Base-by-base conservation (phyloP, 2,329 filamentous ascomycete genomes). In the Zelopaecilomyces penicillatus region DNA sequence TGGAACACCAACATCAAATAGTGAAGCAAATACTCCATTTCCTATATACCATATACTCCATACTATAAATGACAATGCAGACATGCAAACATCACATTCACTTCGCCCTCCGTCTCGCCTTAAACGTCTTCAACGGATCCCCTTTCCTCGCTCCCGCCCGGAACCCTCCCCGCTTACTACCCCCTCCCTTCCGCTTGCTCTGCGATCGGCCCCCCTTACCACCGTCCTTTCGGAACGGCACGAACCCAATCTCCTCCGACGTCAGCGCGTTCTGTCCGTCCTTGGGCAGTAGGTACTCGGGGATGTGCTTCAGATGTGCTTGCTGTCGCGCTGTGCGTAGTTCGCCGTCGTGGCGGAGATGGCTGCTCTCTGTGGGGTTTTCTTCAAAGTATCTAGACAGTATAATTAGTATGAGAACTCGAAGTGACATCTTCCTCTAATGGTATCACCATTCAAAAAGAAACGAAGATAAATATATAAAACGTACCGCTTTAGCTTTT, bases 111-210 rank as follows among this genome's bases (percentile, higher is more conserved):
- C 70, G 64, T 54, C 75, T 69, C 27, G 77, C 78, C 63, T 87
- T 95, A 64, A 96, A 93, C 6, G 85, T 90, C 72, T 91, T 94
- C 59, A 96, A 69, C 5, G 91, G 90, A 70, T 97, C 88, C 42
- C 78, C 69, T 65, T 83, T 91, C 57, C 81, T 78, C n/a, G 73
- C 70, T 35, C 69, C 73, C 31, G 67, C 67, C 61, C 76, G 80
- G 49, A 67, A 65, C 32, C 58, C 61, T 45, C 61, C 47, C 27
- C 55, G 47, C 48, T 56, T 52, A 41, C 57, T 41, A 11, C 49
- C 41, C 49, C 59, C 65, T 40, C 65, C 67, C 50, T 69, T 75
- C 47, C 75, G 68, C 30, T 65, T 58, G 50, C 61, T 67, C 43
- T 66, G 69, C 19, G 19, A 19, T 19, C 19, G 19, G 3, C 19